Conservation (phyloP, 2,329 filamentous ascomycete genomes). For the Aspergillus neoniger region DNA sequence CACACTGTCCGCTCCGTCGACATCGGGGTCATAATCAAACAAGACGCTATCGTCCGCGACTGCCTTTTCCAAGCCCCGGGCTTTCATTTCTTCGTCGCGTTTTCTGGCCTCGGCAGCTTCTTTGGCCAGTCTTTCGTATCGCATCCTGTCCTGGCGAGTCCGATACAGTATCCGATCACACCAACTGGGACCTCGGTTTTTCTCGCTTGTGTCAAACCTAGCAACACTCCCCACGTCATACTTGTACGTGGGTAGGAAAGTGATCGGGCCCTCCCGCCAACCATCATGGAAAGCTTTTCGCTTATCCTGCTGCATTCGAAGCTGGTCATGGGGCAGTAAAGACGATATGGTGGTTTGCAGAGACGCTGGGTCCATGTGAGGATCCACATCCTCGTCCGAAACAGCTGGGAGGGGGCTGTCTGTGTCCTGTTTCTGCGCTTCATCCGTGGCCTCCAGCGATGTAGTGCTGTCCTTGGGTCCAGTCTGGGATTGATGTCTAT, state of each 20-base stretch:
- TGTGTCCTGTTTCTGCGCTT: conserved; percentile 12
- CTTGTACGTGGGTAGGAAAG: conserved; percentile 93
- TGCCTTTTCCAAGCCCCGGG: conserved; percentile 71
- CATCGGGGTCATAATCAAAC: conserved; percentile 87
- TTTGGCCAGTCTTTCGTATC: conserved; percentile 63
- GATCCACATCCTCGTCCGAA: conserved; percentile 67
- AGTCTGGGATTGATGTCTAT: conserved; percentile 45
- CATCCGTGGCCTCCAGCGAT: conserved; percentile 12
- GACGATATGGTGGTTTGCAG: conserved; percentile 86
- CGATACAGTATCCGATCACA: conserved; percentile 92
- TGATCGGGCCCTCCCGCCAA: conserved; percentile 85
- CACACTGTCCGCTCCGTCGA: conserved; percentile 61
- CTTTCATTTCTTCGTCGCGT: conserved; percentile 83
- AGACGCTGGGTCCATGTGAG: conserved; percentile 76
- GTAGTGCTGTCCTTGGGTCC: conserved; percentile 29
- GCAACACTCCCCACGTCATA: conserved; percentile 94
- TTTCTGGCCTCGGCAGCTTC: conserved; percentile 69
- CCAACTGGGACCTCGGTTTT: conserved; percentile 90
- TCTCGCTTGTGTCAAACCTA: conserved; percentile 93
- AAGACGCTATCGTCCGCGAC: conserved; percentile 78
- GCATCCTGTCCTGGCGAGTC: conserved; percentile 68
- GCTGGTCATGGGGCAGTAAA: conserved; percentile 84
- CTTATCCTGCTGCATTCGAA: conserved; percentile 70
- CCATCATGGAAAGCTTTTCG: conserved; percentile 86
- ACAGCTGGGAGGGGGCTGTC: conserved; percentile 16